A percentile compares a stretch with the other conserved stretches of the same genome.
These are phyloP conservation scores for Coniochaeta hoffmannii DNA, from an alignment of 2,329 filamentous ascomycete genomes.

Conservation along the genomic window DNA sequence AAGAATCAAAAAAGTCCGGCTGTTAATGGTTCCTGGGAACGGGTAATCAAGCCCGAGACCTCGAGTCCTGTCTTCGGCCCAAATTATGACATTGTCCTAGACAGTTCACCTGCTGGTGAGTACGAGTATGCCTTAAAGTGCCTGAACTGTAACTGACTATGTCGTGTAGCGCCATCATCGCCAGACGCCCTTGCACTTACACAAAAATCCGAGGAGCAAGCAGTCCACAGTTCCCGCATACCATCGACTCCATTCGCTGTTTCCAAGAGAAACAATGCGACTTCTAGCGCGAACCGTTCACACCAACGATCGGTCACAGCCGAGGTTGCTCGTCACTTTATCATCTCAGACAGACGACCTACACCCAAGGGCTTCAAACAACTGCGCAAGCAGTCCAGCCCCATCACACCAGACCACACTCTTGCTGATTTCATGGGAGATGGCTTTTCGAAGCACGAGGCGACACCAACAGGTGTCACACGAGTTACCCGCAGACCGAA, in stretches of 20 bases:
- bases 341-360: constrained; percentile 12
- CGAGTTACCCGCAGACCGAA: neutral
- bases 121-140: neutral
- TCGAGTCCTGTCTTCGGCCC: neutral
- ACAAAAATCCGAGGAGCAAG: neutral
- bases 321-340: neutral
- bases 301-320: neutral
- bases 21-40: no score
- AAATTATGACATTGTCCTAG: neutral
- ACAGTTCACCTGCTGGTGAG: neutral
- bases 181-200: neutral
- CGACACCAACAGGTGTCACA: neutral
- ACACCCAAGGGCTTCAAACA: constrained; percentile 14
- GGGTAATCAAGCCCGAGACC: no score
- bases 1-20: no score
- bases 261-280: neutral
- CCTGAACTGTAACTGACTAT: neutral
- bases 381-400: constrained; percentile 6
- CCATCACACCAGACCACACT: neutral
- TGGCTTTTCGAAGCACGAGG: constrained; percentile 12
- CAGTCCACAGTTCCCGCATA: neutral
- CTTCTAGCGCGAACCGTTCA: neutral
- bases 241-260: neutral
- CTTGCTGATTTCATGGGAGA: constrained; percentile 9
- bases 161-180: neutral